Evolutionary conservation across 345 rosid species (phyloP), one percentile per base, ranked within the genome.

Genomic region (Pistacia vera): DNA sequence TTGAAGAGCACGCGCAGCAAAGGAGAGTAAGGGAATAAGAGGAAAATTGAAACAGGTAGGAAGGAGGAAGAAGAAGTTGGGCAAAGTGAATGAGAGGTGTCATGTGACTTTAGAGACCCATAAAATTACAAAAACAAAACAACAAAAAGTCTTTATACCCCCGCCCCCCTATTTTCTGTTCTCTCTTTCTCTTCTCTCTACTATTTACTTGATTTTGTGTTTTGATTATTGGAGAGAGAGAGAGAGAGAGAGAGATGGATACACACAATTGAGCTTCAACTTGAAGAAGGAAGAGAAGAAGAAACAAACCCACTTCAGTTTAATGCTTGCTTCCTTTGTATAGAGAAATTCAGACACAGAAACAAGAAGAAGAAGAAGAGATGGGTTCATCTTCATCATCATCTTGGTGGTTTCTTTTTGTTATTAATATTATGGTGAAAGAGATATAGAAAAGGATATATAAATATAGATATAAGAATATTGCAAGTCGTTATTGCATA

Each of bases 71-170:
- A 49, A 51, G 58, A 30, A 51, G 72, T 49, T 17, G 16, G 46
- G 46, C 22, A 61, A 76, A 66, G 80, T 72, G 69, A 67, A 75
- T 12, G 71, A 66, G 68, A 52, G 77, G 66, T 17, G 80, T 78
- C 84, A 85, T 75, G 85, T 81, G 88, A 87, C 82, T 70, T 78
- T 71, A 64, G 38, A 63, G 67, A 41, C 49, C 36, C 68, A 74
- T 68, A 79, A 77, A 77, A 80, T 54, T 82, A 79, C 82, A 81
- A 79, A 72, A 66, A 82, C 80, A 16, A 81, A 66, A 81, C 79
- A 61, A 71, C 83, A 77, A 82, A 48, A 79, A 79, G 78, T 81
- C 81, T 77, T 79, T 73, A 65, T 68, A 51, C 78, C 33, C 56
- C 3, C 20, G 18, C 5, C 74, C 3, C 20, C 18, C 5, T 63